phyloP scores from a whole-genome alignment of 2,329 filamentous ascomycete species.

The Neoascochyta sp. region DNA sequence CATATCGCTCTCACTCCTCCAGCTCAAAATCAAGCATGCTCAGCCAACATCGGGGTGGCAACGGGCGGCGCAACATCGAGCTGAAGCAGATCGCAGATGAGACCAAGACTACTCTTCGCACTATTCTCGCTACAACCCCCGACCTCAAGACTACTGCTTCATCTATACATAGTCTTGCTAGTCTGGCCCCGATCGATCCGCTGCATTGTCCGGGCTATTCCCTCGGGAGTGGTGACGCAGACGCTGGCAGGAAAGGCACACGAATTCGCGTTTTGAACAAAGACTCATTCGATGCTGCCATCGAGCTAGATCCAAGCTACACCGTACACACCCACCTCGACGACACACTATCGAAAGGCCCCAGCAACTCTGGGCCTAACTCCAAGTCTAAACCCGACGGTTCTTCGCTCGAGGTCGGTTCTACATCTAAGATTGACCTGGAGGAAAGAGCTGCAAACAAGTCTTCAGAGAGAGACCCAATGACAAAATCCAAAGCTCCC shows the following conservation, averaged over 20 bases:
- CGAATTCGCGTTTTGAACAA: constrained; percentile 29
- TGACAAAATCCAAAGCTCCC: no score
- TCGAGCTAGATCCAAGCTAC: constrained; percentile 22
- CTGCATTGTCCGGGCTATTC: constrained; percentile 20
- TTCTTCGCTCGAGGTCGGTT: no score
- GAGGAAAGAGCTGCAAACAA: no score
- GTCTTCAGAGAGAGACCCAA: no score
- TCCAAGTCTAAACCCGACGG: no score
- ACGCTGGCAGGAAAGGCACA: constrained; percentile 20
- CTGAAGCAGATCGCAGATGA: constrained; percentile 25
- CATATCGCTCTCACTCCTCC: constrained; percentile 11
- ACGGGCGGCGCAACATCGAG: constrained; percentile 18
- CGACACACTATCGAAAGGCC: no score
- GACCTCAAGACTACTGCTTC: constrained; percentile 17
- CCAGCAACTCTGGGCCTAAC: no score
- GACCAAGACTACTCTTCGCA: constrained; percentile 22
- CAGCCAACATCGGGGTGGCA: constrained; percentile 13
- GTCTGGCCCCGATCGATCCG: constrained; percentile 13
- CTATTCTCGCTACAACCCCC: constrained; percentile 16
- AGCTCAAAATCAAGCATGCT: constrained; percentile 3
- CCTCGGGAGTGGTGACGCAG: constrained; percentile 11
- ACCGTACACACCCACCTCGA: constrained; percentile 9
- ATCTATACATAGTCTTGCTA: constrained; percentile 14
- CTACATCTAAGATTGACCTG: no score
- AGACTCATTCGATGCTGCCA: constrained; percentile 35